Conservation (phyloP, 2,329 filamentous ascomycete genomes). For the Neocatenulostroma microsporum region DNA sequence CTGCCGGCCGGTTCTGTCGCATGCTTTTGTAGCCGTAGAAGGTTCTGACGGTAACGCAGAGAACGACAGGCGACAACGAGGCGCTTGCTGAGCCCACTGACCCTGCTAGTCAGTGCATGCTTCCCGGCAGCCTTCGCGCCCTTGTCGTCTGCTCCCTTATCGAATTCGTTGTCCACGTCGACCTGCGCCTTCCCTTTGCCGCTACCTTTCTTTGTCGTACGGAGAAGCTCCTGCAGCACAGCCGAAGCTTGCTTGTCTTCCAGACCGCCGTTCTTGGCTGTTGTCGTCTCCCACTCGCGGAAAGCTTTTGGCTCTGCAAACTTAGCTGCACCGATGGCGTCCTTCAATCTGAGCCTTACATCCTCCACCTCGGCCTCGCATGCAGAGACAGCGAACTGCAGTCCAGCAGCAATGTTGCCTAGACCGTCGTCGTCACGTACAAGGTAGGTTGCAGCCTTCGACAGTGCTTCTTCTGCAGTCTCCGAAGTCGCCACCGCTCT, state of each 20-base stretch:
- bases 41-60: background rate
- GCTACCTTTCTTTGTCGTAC: background rate
- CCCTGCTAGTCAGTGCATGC: background rate
- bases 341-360: background rate
- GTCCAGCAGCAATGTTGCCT: slow-evolving; percentile 2
- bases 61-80: slow-evolving; percentile 3
- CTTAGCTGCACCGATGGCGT: background rate
- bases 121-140: background rate
- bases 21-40: slow-evolving; percentile 1
- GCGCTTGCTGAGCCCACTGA: slow-evolving; percentile 4
- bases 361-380: slow-evolving; percentile 10
- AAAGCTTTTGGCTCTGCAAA: background rate
- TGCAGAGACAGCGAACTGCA: slow-evolving; percentile 10
- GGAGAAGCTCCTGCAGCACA: background rate
- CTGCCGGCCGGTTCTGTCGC: too few relatives aligned
- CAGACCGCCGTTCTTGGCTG: background rate
- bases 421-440: slow-evolving; percentile 4
- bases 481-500: slow-evolving; percentile 39
- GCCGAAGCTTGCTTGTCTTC: background rate
- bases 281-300: background rate
- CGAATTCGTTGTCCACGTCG: too few relatives aligned
- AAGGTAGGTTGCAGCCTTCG: slow-evolving; percentile 37
- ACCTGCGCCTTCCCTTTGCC: slow-evolving; percentile 2
- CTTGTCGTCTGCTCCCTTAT: background rate
- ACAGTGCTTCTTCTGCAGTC: slow-evolving; percentile 47